Evolutionary conservation across 768 basidiomycete species (phyloP), one percentile per base, ranked within the genome.

Genomic region (Auricularia sp.): DNA sequence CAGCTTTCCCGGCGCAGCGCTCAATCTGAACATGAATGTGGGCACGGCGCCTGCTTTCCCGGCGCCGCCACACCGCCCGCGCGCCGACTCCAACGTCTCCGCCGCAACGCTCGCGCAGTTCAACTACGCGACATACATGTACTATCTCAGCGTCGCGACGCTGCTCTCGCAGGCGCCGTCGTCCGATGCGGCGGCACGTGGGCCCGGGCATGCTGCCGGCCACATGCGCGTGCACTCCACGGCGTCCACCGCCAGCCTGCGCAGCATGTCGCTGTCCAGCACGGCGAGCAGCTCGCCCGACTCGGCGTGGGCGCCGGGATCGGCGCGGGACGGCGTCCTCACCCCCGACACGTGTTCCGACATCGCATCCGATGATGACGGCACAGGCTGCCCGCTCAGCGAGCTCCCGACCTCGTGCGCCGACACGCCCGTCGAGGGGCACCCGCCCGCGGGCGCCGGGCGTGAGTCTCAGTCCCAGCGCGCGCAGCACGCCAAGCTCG

Each of bases 341-440:
- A 59, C 56, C 16, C 56, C 56, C 24, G 56, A 59, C 56, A 59
- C 56, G 56, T 59, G 56, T 59, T 33, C 56, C 29, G 56, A 59
- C 24, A 33, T 59, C 34, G 56, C 24, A 51, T 51, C 47, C 56
- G 56, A 59, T 59, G 56, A 35, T 33, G 56, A 59, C 56, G 56
- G 34, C 24, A 35, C 24, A 10, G 56, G 34, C 56, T 59, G 56
- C 24, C 29, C 56, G 56, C 56, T 59, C 56, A 35, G 14, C 24
- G 29, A 35, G 16, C 56, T 59, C 29, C 56, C 56, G 11, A 59
- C 56, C 24, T 59, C 29, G 24, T 29, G 24, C 24, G 56, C 56
- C 29, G 29, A 59, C 24, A 59, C 56, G 34, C 56, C 56, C 3
- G 34, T 59, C 24, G 56, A 59, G 16, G 47, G 18, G 0, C 10